Base-by-base conservation (phyloP, 139 green algal species). In the Chlorella sorokiniana region DNA sequence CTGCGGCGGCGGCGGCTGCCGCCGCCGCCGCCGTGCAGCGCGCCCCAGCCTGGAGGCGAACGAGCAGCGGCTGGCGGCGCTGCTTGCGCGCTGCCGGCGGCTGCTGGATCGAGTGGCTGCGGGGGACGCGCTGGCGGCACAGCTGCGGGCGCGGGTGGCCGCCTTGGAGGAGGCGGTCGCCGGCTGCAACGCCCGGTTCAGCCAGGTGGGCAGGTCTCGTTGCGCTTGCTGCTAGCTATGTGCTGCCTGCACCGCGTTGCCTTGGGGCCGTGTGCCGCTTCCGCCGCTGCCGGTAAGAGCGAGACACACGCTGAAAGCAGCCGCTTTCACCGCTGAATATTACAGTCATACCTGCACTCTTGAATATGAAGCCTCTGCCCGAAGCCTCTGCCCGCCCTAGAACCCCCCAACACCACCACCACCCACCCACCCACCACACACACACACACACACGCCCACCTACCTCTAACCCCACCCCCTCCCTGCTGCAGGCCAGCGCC, bases 71-170 rank as follows among this genome's bases (percentile, higher is more conserved):
- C 59, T 81, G 56, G 59, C 42, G 9, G 75, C 59, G 25, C 59
- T 81, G 75, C 75, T 81, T 29, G 44, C 5, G 2, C 75, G 41
- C 4, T 54, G 59, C 40, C 59, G 45, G 59, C 40, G 59, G 59
- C 59, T 71, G 40, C 75, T 72, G 59, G 75, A 27, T 0, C 40
- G 33, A 5, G 40, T 81, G 40, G 40, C 56, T 2, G 59, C 75
- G 14, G 31, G 75, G 25, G 75, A 81, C 51, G 42, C 40, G 7
- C 40, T 61, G 41, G 75, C 44, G 59, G 59, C 56, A n/a, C 23
- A 35, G 37, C 73, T 79, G 73, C 73, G 54, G 54, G 52, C 69
- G 54, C 54, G 38, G 11, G 73, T 79, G 51, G 73, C 52, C 8
- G 73, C 37, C 4, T 37, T 79, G 73, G 73, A 79, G 54, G 73